Conservation (phyloP, 2,329 filamentous ascomycete genomes). For the Trichoderma hamatum region DNA sequence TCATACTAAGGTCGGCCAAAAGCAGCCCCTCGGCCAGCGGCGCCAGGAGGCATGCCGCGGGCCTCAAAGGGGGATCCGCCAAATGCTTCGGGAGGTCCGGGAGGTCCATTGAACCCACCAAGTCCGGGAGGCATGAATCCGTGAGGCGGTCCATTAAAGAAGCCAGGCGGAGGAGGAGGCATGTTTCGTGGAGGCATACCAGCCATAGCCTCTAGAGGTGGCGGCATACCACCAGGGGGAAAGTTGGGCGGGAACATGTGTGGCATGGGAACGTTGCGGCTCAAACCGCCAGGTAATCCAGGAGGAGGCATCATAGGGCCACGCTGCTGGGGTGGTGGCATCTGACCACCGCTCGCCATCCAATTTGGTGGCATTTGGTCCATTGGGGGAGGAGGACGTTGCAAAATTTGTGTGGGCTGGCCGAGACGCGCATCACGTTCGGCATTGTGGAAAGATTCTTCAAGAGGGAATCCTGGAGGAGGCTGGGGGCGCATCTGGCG, state of each 20-base stretch:
- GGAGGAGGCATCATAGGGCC: constrained; percentile 65
- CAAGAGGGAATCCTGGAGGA: constrained; percentile 55
- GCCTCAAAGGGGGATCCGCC: constrained; percentile 55
- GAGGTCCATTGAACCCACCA: constrained; percentile 58
- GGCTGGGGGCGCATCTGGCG: constrained; percentile 50
- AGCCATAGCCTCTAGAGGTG: constrained; percentile 53
- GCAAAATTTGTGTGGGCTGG: constrained; percentile 66
- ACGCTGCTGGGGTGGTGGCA: constrained; percentile 47
- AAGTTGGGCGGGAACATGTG: constrained; percentile 67
- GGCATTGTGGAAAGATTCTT: constrained; percentile 55
- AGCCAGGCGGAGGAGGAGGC: constrained; percentile 60
- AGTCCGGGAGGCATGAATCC: constrained; percentile 60
- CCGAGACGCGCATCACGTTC: constrained; percentile 53
- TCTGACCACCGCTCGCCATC: constrained; percentile 51
- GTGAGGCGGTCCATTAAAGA: constrained; percentile 55
- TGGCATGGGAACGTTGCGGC: constrained; percentile 53
- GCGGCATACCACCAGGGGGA: constrained; percentile 51
- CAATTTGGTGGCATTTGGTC: constrained; percentile 62
- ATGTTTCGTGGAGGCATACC: constrained; percentile 58
- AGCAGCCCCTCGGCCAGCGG: constrained; percentile 42
- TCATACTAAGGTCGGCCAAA: constrained; percentile 39
- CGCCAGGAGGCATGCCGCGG: constrained; percentile 57
- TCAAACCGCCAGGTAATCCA: constrained; percentile 49
- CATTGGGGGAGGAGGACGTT: constrained; percentile 62
- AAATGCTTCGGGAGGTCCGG: constrained; percentile 52